Percentiles rank a stretch among this genome's conserved stretches.
These are phyloP conservation scores for Collybia sordida DNA, from an alignment of 768 basidiomycete genomes.

Conservation along the genomic window DNA sequence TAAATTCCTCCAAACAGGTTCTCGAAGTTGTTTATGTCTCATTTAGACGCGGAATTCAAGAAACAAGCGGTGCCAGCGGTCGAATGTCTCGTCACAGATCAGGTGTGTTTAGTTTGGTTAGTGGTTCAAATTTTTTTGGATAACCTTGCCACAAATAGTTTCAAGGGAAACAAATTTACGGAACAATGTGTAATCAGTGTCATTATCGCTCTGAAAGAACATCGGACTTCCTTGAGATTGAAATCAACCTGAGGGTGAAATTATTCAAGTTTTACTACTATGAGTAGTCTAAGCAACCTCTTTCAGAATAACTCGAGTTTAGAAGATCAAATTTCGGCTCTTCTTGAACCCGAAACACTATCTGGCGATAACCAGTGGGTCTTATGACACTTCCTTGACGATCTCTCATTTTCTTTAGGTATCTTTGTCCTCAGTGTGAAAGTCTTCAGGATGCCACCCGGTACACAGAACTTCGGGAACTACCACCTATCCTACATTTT, in stretches of 20 bases:
- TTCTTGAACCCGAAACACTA: constrained; percentile 70
- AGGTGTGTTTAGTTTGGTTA: constrained; percentile 40
- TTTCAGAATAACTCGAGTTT: constrained; percentile 68
- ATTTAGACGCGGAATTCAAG: constrained; percentile 84
- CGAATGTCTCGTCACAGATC: constrained; percentile 68
- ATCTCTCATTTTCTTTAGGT: constrained; percentile 43
- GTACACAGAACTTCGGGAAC: constrained; percentile 61
- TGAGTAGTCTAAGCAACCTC: background rate
- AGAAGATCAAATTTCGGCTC: constrained; percentile 66
- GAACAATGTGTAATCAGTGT: constrained; percentile 76
- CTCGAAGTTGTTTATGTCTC: constrained; percentile 91
- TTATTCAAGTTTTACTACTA: background rate
- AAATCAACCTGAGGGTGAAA: constrained; percentile 77
- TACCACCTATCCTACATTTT: constrained; percentile 91
- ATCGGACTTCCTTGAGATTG: constrained; percentile 84
- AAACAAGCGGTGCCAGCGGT: constrained; percentile 69
- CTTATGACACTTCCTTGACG: background rate
- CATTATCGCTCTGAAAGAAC: constrained; percentile 63
- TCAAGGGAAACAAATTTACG: constrained; percentile 81
- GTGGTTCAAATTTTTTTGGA: background rate
- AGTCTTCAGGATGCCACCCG: constrained; percentile 77
- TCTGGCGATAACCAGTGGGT: constrained; percentile 82
- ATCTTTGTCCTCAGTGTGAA: constrained; percentile 76
- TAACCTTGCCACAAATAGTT: constrained; percentile 53
- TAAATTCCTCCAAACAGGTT: constrained; percentile 50